These are phyloP conservation scores for Petunia axillaris DNA, from an alignment of 257 asterid genomes.

Conservation along the genomic window DNA sequence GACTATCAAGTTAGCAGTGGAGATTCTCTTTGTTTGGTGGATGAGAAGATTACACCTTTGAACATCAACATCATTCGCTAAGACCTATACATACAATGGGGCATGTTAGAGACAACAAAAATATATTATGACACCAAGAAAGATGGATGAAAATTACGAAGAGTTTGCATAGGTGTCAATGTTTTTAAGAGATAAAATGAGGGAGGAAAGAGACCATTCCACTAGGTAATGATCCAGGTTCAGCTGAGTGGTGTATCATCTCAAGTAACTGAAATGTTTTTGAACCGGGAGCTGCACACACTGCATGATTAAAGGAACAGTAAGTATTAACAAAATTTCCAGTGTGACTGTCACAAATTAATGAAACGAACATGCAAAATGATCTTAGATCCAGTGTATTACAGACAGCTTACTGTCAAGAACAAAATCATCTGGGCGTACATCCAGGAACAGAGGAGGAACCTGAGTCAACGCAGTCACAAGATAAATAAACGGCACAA, in stretches of 20 bases:
- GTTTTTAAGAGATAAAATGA: slow-evolving; percentile 22
- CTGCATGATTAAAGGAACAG: slow-evolving; percentile 55
- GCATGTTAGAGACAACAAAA: slow-evolving; percentile 29
- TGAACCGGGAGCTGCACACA: slow-evolving; percentile 99
- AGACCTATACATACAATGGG: slow-evolving; percentile 53
- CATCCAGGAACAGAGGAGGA: slow-evolving; percentile 98
- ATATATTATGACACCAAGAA: slow-evolving; percentile 5
- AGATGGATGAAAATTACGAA: slow-evolving; percentile 9
- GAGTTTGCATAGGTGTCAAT: slow-evolving; percentile 29
- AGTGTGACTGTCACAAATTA: slow-evolving; percentile 1
- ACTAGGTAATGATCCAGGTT: slow-evolving; percentile 78
- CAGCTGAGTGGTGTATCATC: slow-evolving; percentile 80
- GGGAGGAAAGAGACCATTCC: slow-evolving; percentile 67
- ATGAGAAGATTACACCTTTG: slow-evolving; percentile 99
- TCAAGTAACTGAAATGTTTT: slow-evolving; percentile 97
- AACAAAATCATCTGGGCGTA: slow-evolving; percentile 84
- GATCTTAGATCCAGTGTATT: background rate
- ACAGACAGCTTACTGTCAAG: slow-evolving; percentile 85
- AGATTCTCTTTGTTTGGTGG: slow-evolving; percentile 99
- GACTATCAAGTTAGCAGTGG: slow-evolving; percentile 96
- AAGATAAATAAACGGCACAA: slow-evolving; percentile 14
- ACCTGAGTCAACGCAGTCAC: slow-evolving; percentile 60
- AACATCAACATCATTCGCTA: slow-evolving; percentile 95
- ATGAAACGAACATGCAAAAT: slow-evolving; percentile 17
- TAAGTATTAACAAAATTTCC: slow-evolving; percentile 27